phyloP scores from a whole-genome alignment of 2,329 filamentous ascomycete genomes.

The Stachybotrys elegans region DNA sequence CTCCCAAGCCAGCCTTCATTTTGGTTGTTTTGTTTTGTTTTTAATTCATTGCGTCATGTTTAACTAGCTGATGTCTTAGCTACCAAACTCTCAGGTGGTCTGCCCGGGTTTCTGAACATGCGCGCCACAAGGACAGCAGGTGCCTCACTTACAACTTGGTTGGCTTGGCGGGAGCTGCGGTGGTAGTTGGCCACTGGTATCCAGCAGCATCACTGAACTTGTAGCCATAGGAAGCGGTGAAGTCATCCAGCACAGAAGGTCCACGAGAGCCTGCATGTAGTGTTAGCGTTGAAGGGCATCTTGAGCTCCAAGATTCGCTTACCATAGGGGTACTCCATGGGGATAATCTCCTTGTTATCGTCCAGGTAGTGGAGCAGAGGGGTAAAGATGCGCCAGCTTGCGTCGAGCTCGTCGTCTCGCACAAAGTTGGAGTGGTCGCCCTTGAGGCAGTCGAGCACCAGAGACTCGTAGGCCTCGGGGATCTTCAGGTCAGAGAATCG shows the following conservation, averaged over 20 bases:
- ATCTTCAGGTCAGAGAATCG: conserved; percentile 99
- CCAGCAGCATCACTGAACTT: conserved; percentile 96
- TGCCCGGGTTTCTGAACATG: no score
- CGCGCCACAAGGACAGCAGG: conserved; percentile 3
- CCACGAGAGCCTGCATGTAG: conserved; percentile 77
- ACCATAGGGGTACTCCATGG: conserved; percentile 99
- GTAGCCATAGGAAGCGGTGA: conserved; percentile 96
- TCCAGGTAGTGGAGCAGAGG: conserved; percentile 97
- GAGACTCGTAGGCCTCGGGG: conserved; percentile 95
- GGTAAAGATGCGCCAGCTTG: conserved; percentile 97
- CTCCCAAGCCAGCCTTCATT: no score
- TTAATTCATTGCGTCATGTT: no score
- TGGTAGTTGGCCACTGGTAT: conserved; percentile 88
- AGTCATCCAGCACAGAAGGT: conserved; percentile 93
- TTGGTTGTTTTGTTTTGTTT: no score
- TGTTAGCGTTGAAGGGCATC: conserved; percentile 12
- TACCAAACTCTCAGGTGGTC: no score
- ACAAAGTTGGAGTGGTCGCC: conserved; percentile 99
- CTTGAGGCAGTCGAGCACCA: conserved; percentile 96
- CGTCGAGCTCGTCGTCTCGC: conserved; percentile 92
- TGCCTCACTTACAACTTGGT: conserved; percentile 84
- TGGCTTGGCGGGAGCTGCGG: conserved; percentile 43
- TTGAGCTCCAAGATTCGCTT: conserved; percentile 30
- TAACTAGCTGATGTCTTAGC: no score
- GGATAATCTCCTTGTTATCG: conserved; percentile 98